Evolutionary conservation across 2,329 filamentous ascomycete genomes (phyloP).

Genomic region (Botrytis pseudocinerea): DNA sequence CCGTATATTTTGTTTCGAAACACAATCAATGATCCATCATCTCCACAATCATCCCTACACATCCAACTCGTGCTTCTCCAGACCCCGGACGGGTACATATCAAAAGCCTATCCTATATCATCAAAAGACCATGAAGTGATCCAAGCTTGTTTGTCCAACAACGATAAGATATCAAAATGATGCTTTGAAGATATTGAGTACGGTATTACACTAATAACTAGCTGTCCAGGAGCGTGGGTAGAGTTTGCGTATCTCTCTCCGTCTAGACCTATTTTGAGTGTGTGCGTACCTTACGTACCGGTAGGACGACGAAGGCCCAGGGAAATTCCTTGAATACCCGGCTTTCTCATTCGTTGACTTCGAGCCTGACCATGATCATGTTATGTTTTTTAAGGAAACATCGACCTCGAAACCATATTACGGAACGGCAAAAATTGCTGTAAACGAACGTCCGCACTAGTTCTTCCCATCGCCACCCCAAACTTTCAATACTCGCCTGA

Average conservation of each 20-base stretch:
- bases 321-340: neutral
- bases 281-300: constrained; percentile 13
- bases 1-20: neutral
- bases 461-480: neutral
- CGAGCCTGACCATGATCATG: neutral
- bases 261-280: constrained; percentile 1
- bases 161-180: constrained; percentile 8
- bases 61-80: constrained; percentile 16
- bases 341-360: constrained; percentile 5
- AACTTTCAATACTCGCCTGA: constrained; percentile 6
- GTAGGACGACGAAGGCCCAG: neutral
- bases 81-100: constrained; percentile 25
- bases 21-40: constrained; percentile 3
- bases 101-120: neutral
- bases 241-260: neutral
- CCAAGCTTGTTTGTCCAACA: constrained; percentile 17
- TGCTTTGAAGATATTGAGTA: neutral
- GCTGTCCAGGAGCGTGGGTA: constrained; percentile 19
- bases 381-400: constrained; percentile 3
- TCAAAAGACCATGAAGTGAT: constrained; percentile 9
- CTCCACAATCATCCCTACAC: constrained; percentile 4
- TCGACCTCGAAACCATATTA: constrained; percentile 5
- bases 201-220: neutral
- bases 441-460: neutral
- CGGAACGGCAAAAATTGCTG: constrained; percentile 11